Base-by-base conservation (phyloP, 495 filamentous ascomycete genomes). In the Aspergillus funiculosus region DNA sequence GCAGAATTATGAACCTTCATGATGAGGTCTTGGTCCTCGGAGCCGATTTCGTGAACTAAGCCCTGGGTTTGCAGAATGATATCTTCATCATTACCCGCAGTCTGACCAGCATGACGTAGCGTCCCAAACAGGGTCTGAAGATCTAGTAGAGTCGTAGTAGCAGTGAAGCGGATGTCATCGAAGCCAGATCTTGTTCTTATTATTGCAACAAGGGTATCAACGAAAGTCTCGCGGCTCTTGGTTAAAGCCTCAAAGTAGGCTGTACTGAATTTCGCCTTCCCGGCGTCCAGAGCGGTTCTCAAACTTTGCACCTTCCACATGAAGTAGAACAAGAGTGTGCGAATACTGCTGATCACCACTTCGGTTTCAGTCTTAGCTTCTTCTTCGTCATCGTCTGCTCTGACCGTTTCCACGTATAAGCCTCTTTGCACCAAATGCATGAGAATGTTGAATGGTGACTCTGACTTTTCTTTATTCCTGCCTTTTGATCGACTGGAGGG, bases 261-360 rank as follows among this genome's bases (percentile, higher is more conserved):
- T 57, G 42, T 78, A 57, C 34, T 78, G 72, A 48, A 94, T 56
- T 45, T 50, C 7, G 66, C 61, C 30, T 66, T 70, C 6, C 65
- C 68, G 5, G 63, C 52, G 20, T 54, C 61, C 31, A 74, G 30
- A 13, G 63, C 57, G n/a, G 58, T 55, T 22, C 62, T 57, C 25
- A 77, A 50, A 28, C 61, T 61, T 34, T 81, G 79, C 6, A 87
- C 75, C 51, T 90, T 89, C 92, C 92, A 98, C 82, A 94, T 86
- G 63, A 95, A 92, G 67, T 95, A 97, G 68, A 89, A 87, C 18
- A 89, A 67, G 17, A 85, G 62, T 5, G 82, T 73, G 50, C 82
- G 81, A 50, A 89, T 80, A 14, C 87, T 83, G 43, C 77, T 81
- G 7, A 73, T 70, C 5, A 89, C 79, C 39, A 92, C 66, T 46